Evolutionary conservation across 2,329 filamentous ascomycete genomes (phyloP).

Genomic region (Lachnellula willkommii): DNA sequence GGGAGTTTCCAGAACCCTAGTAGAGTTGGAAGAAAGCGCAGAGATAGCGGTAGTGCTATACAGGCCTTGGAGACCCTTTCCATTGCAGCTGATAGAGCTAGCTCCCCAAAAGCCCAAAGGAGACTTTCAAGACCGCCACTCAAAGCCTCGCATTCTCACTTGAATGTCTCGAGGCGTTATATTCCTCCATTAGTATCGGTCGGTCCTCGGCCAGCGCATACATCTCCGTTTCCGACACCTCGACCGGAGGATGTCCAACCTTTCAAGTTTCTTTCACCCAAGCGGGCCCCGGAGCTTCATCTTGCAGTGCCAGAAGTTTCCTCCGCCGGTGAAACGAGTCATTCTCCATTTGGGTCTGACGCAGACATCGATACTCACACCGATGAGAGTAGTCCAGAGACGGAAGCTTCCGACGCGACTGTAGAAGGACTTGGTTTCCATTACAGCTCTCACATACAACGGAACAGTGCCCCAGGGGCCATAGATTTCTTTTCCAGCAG

Average conservation of each 20-base stretch:
- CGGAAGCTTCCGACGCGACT: constrained; percentile 6
- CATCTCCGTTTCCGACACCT: constrained; percentile 15
- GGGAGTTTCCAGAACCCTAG: constrained; percentile 9
- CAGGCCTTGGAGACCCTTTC: constrained; percentile 3
- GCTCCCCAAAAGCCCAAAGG: constrained; percentile 4
- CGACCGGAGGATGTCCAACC: constrained; percentile 5
- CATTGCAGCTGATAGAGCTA: constrained; percentile 11
- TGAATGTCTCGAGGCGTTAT: constrained; percentile 10
- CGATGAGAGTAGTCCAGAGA: constrained; percentile 27
- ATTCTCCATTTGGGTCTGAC: constrained; percentile 25
- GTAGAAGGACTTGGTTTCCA: constrained; percentile 12
- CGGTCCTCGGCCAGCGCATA: constrained; percentile 12
- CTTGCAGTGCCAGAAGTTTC: constrained; percentile 22
- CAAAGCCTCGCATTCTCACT: constrained; percentile 18
- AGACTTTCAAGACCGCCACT: constrained; percentile 19
- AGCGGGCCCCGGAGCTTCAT: constrained; percentile 7
- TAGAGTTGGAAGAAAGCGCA: constrained; percentile 17
- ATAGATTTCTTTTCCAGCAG: constrained; percentile 27
- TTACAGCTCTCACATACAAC: background rate
- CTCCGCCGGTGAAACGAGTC: constrained; percentile 26
- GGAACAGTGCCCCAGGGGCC: background rate
- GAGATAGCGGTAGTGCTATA: constrained; percentile 19
- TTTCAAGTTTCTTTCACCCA: constrained; percentile 11
- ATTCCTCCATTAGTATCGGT: constrained; percentile 8
- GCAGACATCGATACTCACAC: constrained; percentile 29